phyloP scores from a whole-genome alignment of 495 filamentous ascomycete genomes.

The Astrothelium subdiscretum region DNA sequence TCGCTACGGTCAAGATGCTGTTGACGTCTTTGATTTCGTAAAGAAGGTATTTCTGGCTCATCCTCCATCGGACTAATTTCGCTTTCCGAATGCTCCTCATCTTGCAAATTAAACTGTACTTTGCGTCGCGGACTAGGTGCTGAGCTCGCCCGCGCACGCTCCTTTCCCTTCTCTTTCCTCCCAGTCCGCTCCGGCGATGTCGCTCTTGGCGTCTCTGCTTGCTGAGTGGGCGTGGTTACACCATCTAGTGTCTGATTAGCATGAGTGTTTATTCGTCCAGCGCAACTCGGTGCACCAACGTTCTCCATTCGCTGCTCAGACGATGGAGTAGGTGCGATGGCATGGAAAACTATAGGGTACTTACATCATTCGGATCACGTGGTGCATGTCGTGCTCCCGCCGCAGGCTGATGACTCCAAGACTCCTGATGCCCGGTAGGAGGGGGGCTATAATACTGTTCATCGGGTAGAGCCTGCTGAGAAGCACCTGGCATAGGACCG shows the following conservation, averaged over 20 bases:
- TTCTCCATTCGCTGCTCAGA: neutral
- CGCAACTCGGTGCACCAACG: neutral
- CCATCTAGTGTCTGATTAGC: neutral
- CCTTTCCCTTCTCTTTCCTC: neutral
- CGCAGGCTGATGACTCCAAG: neutral
- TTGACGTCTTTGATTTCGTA: neutral
- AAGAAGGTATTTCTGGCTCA: neutral
- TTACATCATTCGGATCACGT: neutral
- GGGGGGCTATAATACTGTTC: neutral
- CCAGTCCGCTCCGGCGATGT: neutral
- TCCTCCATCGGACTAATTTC: constrained; percentile 1
- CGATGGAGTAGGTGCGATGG: neutral
- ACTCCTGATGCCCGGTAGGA: constrained; percentile 6
- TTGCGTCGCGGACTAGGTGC: neutral
- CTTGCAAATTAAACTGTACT: neutral
- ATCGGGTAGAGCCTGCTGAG: constrained; percentile 9
- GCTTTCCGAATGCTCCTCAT: neutral
- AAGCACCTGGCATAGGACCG: constrained; percentile 6
- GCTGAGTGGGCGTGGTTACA: neutral
- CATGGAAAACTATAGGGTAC: neutral
- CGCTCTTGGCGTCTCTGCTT: neutral
- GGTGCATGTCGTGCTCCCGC: neutral
- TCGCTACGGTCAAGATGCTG: neutral
- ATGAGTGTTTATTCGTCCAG: neutral
- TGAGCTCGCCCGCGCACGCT: neutral